Conservation (phyloP, 2,329 filamentous ascomycete genomes). For the Fusarium paranaense region DNA sequence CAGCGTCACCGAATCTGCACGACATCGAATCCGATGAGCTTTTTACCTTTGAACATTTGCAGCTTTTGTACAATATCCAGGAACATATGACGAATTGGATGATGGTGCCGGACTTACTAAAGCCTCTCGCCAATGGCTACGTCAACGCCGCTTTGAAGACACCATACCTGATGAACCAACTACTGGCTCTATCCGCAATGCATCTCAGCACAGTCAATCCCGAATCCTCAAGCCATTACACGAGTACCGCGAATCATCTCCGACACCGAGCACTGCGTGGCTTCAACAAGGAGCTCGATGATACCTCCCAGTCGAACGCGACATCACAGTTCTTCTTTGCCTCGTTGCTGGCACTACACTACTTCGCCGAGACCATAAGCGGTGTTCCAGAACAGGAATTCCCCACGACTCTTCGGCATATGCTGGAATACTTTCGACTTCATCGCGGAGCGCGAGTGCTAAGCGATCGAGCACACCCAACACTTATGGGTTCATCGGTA, state of each 20-base stretch:
- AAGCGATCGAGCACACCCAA: neutral
- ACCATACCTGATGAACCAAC: constrained; percentile 27
- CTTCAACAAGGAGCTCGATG: constrained; percentile 14
- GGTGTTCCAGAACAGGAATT: neutral
- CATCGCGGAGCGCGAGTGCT: constrained; percentile 11
- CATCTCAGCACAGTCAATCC: neutral
- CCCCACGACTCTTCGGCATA: neutral
- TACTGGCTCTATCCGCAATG: constrained; percentile 25
- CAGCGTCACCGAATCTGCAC: neutral
- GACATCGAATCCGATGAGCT: neutral
- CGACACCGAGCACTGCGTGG: constrained; percentile 8
- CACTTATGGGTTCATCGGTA: neutral
- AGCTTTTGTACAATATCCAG: constrained; percentile 11
- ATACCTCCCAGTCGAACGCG: constrained; percentile 6
- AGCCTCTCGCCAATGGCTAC: neutral
- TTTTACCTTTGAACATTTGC: constrained; percentile 19
- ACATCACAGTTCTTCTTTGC: constrained; percentile 21
- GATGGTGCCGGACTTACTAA: neutral
- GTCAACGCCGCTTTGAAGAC: constrained; percentile 4
- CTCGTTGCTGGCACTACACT: constrained; percentile 15
- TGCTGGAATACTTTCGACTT: constrained; percentile 15
- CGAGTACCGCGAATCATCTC: neutral
- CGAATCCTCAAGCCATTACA: neutral
- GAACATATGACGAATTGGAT: neutral
- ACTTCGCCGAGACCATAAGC: constrained; percentile 14